Evolutionary conservation across 2,329 filamentous ascomycete genomes (phyloP).

Genomic region (Fusarium torreyae): DNA sequence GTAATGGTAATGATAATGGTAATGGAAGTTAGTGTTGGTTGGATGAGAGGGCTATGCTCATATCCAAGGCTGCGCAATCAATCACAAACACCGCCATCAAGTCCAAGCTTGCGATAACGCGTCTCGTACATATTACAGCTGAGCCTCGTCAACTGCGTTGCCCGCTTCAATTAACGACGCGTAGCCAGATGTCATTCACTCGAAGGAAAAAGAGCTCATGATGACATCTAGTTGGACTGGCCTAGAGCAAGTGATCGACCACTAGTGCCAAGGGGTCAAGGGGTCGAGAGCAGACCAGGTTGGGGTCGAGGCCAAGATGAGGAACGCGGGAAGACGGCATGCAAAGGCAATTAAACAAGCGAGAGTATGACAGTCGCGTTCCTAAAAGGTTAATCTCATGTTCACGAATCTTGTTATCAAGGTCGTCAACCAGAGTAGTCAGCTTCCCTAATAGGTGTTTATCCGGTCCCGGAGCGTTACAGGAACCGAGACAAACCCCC

Average conservation of each 20-base stretch:
- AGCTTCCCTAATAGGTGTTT: neutral
- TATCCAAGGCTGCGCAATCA: conserved; percentile 3
- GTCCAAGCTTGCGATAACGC: neutral
- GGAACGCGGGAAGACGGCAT: conserved; percentile 25
- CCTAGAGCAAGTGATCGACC: conserved; percentile 42
- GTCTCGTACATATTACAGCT: conserved; percentile 1
- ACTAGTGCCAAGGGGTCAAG: conserved; percentile 41
- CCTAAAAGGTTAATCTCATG: conserved; percentile 1
- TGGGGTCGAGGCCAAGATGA: conserved; percentile 42
- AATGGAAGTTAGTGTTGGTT: neutral
- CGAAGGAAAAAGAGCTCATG: conserved; percentile 8
- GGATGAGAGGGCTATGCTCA: conserved; percentile 2
- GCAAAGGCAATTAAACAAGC: conserved; percentile 22
- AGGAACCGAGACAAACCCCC: conserved; percentile 34
- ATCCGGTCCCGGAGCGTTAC: conserved; percentile 14
- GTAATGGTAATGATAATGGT: neutral
- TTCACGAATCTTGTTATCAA: neutral
- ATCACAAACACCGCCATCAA: neutral
- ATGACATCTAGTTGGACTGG: conserved; percentile 29
- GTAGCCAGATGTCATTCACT: neutral
- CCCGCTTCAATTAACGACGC: conserved; percentile 14
- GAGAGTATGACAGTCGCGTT: conserved; percentile 11
- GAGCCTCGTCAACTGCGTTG: conserved; percentile 20
- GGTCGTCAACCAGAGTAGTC: neutral
- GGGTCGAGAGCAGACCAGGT: conserved; percentile 36